These are phyloP conservation scores for Metschnikowia amazonensis DNA, from an alignment of 805 yeast genomes.

Conservation along the genomic window DNA sequence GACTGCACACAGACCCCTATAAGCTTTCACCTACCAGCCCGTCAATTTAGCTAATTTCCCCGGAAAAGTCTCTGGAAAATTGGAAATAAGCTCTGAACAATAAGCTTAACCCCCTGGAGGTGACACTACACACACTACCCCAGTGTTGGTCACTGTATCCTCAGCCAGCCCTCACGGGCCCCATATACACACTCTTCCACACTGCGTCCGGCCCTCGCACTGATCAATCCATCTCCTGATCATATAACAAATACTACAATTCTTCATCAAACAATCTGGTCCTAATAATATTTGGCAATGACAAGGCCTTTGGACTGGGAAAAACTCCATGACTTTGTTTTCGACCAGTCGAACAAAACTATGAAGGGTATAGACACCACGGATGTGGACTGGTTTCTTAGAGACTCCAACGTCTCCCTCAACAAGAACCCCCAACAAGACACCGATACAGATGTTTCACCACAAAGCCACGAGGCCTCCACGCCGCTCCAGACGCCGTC, in stretches of 20 bases:
- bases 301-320: conserved; percentile 11
- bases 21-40: background rate
- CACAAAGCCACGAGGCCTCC: background rate
- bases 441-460: background rate
- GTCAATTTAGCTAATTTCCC: background rate
- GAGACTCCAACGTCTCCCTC: conserved; percentile 27
- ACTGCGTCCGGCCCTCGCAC: background rate
- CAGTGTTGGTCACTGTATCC: background rate
- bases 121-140: background rate
- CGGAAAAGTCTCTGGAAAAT: background rate
- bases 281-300: background rate
- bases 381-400: conserved; percentile 52
- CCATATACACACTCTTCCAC: background rate
- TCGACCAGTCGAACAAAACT: conserved; percentile 14
- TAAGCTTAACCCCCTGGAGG: background rate
- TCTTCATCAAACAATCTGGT: background rate
- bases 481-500: conserved; percentile 14
- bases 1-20: background rate
- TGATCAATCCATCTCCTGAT: background rate
- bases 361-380: conserved; percentile 33
- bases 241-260: background rate
- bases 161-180: background rate
- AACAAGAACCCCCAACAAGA: conserved; percentile 1
- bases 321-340: conserved; percentile 11
- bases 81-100: background rate